A percentile compares a stretch with the other conserved stretches of the same genome.
phyloP scores from a whole-genome alignment of 768 basidiomycete genomes.

The Calvatia gigantea region DNA sequence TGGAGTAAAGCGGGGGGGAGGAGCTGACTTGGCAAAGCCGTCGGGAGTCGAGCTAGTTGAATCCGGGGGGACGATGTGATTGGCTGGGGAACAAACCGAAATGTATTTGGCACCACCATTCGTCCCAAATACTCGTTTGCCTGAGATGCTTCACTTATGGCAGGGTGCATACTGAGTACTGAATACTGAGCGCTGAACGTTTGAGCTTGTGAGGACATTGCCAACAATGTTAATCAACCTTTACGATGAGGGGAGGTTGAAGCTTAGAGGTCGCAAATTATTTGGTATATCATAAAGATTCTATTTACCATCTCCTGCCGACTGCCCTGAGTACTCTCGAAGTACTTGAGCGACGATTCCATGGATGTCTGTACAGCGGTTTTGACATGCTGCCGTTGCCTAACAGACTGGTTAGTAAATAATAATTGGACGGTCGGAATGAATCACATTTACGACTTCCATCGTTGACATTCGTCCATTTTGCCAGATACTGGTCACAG shows the following conservation, averaged over 20 bases:
- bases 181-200: no score
- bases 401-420: conserved; percentile 22
- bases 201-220: no score
- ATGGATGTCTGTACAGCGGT: conserved; percentile 72
- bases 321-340: conserved; percentile 28
- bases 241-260: no score
- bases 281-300: background rate
- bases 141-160: no score
- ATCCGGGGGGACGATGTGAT: background rate
- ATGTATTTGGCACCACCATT: conserved; percentile 3
- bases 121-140: background rate
- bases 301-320: background rate
- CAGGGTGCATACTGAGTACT: no score
- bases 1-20: background rate
- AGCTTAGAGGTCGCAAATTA: background rate
- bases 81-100: background rate
- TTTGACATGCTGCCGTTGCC: conserved; percentile 71
- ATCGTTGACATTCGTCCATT: conserved; percentile 60
- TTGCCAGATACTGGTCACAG: conserved; percentile 85
- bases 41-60: background rate
- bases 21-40: background rate
- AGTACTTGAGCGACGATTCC: conserved; percentile 71
- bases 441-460: conserved; percentile 50
- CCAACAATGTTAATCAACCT: no score
- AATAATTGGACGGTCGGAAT: background rate